phyloP scores from a whole-genome alignment of 495 filamentous ascomycete species.

The Daldinia vernicosa region DNA sequence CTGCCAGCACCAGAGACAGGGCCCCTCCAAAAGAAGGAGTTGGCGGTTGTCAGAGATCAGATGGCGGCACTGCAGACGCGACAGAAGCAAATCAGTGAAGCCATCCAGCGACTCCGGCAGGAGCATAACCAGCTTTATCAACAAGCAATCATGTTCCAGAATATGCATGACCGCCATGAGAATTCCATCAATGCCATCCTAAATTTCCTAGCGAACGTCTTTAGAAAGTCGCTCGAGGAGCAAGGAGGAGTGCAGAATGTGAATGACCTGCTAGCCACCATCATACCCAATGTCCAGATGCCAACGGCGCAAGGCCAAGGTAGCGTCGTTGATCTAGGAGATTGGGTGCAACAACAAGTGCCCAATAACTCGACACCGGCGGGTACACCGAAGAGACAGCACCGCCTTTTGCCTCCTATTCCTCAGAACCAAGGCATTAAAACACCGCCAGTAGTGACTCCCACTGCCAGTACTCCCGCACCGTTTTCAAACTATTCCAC shows the following conservation, averaged over 20 bases:
- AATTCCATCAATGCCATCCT: constrained; percentile 98
- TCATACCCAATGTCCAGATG: constrained; percentile 68
- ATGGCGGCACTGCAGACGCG: constrained; percentile 82
- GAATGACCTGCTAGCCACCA: constrained; percentile 74
- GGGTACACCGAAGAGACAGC: constrained; percentile 55
- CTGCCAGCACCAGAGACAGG: constrained; percentile 52
- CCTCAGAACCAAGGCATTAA: constrained; percentile 48
- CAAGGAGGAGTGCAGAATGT: constrained; percentile 71
- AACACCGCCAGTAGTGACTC: constrained; percentile 29
- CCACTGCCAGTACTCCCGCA: constrained; percentile 38
- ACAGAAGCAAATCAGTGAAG: constrained; percentile 80
- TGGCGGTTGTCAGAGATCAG: constrained; percentile 79
- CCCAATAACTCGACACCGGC: constrained; percentile 50
- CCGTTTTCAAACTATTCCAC: constrained; percentile 43
- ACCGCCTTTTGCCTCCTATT: constrained; percentile 58
- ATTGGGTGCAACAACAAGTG: constrained; percentile 61
- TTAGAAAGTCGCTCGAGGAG: constrained; percentile 73
- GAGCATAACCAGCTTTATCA: constrained; percentile 90
- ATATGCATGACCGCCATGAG: constrained; percentile 92
- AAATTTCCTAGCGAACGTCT: constrained; percentile 95
- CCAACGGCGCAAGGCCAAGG: constrained; percentile 57
- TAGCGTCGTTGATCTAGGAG: constrained; percentile 78
- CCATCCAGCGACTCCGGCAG: constrained; percentile 78
- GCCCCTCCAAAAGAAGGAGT: constrained; percentile 76
- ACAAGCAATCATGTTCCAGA: constrained; percentile 89